Conservation (phyloP, 148 eudicot genomes). For the Vaccinium macrocarpon region DNA sequence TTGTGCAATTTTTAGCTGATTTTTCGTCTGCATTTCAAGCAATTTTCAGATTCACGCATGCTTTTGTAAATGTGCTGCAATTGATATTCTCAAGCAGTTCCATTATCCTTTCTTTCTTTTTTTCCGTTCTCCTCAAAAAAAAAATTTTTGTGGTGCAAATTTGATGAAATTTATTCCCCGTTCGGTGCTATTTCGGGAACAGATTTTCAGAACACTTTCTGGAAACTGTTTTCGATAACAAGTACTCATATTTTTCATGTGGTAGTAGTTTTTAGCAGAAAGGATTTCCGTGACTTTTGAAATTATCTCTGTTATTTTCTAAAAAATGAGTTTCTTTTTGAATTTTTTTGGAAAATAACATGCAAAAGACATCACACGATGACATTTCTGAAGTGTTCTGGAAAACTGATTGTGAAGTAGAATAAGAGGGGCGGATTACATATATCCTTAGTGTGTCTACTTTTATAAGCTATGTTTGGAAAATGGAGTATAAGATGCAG, state of each 20-base stretch:
- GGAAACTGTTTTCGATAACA: neutral
- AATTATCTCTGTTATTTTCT: neutral
- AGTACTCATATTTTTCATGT: neutral
- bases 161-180: neutral
- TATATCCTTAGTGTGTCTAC: neutral
- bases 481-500: neutral
- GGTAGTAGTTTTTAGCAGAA: neutral
- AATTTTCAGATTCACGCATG: neutral
- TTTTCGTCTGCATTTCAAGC: conserved; percentile 2
- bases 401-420: neutral
- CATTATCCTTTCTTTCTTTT: neutral
- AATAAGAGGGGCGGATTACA: neutral
- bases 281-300: neutral
- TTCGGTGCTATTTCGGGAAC: conserved; percentile 6
- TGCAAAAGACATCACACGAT: neutral
- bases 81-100: neutral
- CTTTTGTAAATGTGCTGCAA: neutral
- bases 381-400: neutral
- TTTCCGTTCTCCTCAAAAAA: too few species aligned
- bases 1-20: neutral
- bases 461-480: neutral
- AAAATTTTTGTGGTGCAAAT: too few species aligned
- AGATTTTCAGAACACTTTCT: neutral
- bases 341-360: neutral
- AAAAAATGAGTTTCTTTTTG: neutral